Base-by-base conservation (phyloP, 2,329 filamentous ascomycete genomes). In the Allantophomopsis lycopodina region DNA sequence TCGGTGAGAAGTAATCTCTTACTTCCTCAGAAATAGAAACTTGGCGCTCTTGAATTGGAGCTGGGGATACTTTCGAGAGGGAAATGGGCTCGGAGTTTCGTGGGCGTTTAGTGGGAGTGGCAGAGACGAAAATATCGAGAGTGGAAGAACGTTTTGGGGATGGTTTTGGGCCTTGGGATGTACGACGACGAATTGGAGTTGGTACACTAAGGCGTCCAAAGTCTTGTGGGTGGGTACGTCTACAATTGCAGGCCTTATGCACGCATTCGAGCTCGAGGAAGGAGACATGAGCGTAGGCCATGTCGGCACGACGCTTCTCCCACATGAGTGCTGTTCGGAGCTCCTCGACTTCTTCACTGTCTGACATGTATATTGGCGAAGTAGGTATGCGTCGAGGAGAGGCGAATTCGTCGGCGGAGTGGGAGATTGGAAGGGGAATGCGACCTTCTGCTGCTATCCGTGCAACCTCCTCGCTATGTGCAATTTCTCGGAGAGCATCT, bases 221-320 rank as follows among this genome's bases (percentile, higher is more conserved):
- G 36, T 45, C 23, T 40, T 41, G 34, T 15, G 28, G 5, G 23
- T 20, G 12, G 37, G 23, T 21, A 16, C 32, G 38, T 46, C 48
- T 69, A 53, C 77, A 80, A 1, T 70, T 63, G 60, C 81, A 85
- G 57, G 71, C 76, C 36, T 71, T 68, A 46, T 87, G 69, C 37
- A 75, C 68, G 55, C 80, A 86, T 55, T 89, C 83, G 40, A 81
- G 71, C 52, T 83, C 74, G 54, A 88, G 65, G 57, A 85, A 88
- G 23, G 87, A 79, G 36, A 86, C 67, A 52, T 82, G 73, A 44
- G 86, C 82, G 46, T 80, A 67, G 0, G 82, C 79, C 7, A 79
- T 71, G 45, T 81, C 69, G 8, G 81, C 78, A 40, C 79, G 67
- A 52, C 60, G 71, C 57, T 58, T 60, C 50, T 71, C 68, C 40